A percentile compares a stretch with the other conserved stretches of the same genome.
phyloP scores from a whole-genome alignment of 2,329 filamentous ascomycete genomes.

The Akanthomyces dipterigenus region DNA sequence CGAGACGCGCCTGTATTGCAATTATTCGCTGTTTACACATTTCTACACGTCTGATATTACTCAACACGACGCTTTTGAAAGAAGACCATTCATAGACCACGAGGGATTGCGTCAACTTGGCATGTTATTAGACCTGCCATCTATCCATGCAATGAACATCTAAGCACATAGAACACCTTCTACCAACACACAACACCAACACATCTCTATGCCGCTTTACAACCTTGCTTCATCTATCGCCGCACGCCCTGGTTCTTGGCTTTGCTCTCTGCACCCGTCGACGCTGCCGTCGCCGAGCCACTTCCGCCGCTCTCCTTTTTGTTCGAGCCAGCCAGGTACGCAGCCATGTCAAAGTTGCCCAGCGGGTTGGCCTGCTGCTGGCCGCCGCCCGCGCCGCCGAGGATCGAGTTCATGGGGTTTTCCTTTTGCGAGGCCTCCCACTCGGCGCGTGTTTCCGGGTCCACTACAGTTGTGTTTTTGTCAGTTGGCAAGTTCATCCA shows the following conservation, averaged over 20 bases:
- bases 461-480: conserved; percentile 56
- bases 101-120: no score
- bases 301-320: conserved; percentile 29
- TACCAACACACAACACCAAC: background rate
- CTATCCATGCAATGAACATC: background rate
- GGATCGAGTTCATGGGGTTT: conserved; percentile 56
- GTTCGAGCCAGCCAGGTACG: conserved; percentile 52
- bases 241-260: conserved; percentile 36
- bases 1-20: no score
- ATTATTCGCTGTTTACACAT: no score
- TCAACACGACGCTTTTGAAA: no score
- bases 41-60: no score
- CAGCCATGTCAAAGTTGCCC: conserved; percentile 55
- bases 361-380: conserved; percentile 35
- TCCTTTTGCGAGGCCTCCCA: conserved; percentile 85
- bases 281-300: conserved; percentile 18
- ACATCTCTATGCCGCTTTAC: background rate
- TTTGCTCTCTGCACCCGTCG: conserved; percentile 19
- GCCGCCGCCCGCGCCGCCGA: conserved; percentile 31
- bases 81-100: no score
- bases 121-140: background rate
- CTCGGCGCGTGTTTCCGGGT: conserved; percentile 89
- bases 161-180: no score
- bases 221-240: conserved; percentile 19
- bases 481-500: background rate